Base-by-base conservation (phyloP, 345 rosid species). In the Psidium friedrichsthalianum region DNA sequence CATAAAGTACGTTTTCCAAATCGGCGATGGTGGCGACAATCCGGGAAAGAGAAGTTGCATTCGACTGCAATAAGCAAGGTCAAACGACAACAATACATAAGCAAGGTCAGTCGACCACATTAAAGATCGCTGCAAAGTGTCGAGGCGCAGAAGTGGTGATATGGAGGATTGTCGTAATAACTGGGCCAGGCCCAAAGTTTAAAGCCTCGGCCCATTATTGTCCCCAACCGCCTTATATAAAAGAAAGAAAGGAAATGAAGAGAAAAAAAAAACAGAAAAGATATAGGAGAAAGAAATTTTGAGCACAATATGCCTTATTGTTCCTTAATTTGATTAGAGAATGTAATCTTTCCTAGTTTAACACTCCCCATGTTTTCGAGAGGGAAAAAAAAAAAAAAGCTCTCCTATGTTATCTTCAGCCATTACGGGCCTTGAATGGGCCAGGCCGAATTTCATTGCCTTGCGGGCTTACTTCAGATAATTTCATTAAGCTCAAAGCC, bases 231-330 rank as follows among this genome's bases (percentile, higher is more conserved):
- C 42, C 2, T 47, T 27, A 0, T 12, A 13, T n/a, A n/a, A n/a
- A n/a, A n/a, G n/a, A n/a, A n/a, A 52, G 14, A 5, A 0, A 59
- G 1, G 18, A 59, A 59, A 29, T 5, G 14, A 0, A 27, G 36
- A 9, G 74, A 27, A 27, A 15, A 40, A 27, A 13, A 10, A 56
- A 2, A 56, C 13, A 22, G 61, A 53, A 15, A 53, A 2, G 15
- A 5, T 53, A 53, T 6, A 53, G 18, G 29, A 4, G 27, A 57
- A 15, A 56, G 59, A 7, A 53, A 53, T 5, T 15, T 16, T 53
- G 5, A 16, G 21, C 55, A 53, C 55, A 53, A 6, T 1, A 51
- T 53, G 55, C 55, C 52, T 42, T 42, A 42, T 51, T 51, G 52
- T 51, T 51, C 52, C 52, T 51, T 12, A 51, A 51, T 51, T 51